phyloP scores from a whole-genome alignment of 1,284 basidiomycete genomes.

The Cryptococcus sp. region DNA sequence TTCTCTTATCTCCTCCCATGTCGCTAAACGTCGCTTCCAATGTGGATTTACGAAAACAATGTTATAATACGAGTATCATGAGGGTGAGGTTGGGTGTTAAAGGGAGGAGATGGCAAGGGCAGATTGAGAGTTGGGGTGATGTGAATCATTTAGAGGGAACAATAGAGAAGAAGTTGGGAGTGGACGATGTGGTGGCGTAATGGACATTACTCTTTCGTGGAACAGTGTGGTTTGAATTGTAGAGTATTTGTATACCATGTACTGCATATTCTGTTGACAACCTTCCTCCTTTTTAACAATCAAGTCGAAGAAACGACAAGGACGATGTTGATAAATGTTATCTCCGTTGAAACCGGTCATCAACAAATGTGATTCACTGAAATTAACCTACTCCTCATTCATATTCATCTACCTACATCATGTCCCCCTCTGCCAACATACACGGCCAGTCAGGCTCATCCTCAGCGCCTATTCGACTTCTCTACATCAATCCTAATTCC shows the following conservation, averaged over 20 bases:
- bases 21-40: conserved; percentile 5
- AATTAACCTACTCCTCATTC: too few species aligned
- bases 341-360: too few species aligned
- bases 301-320: too few species aligned
- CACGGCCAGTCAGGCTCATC: conserved; percentile 6
- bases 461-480: conserved; percentile 6
- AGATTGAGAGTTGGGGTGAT: neutral
- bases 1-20: conserved; percentile 15
- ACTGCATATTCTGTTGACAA: too few species aligned
- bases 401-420: too few species aligned
- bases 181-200: neutral
- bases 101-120: neutral
- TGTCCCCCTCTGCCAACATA: neutral
- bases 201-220: too few species aligned
- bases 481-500: conserved; percentile 16
- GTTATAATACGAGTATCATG: conserved; percentile 34
- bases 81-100: conserved; percentile 10
- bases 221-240: too few species aligned
- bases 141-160: neutral
- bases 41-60: conserved; percentile 16
- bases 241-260: too few species aligned
- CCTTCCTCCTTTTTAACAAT: too few species aligned
- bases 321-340: too few species aligned
- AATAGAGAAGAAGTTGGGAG: neutral
- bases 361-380: too few species aligned